Evolutionary conservation across 495 filamentous ascomycete species (phyloP).

Genomic region (Aspergillus sclerotioniger): DNA sequence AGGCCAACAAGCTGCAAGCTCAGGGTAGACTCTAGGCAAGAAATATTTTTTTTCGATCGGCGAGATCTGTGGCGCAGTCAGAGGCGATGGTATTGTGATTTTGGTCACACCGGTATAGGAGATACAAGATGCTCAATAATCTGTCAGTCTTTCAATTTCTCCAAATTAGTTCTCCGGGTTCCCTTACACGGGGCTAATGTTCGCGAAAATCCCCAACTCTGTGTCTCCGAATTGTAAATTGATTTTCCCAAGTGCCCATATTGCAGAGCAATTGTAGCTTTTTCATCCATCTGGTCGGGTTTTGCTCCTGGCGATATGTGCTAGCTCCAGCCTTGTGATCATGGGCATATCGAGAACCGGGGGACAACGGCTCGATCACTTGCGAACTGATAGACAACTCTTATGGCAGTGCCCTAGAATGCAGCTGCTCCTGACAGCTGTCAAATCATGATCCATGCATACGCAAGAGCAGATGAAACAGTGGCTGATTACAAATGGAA

Average conservation of each 20-base stretch:
- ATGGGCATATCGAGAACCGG: slow-evolving; percentile 37
- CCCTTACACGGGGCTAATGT: slow-evolving; percentile 29
- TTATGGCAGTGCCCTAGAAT: slow-evolving; percentile 8
- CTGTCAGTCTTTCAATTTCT: slow-evolving; percentile 15
- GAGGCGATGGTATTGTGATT: slow-evolving; percentile 27
- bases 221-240: slow-evolving; percentile 51
- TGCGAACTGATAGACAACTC: background rate
- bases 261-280: slow-evolving; percentile 50
- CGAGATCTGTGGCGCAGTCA: slow-evolving; percentile 15
- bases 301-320: slow-evolving; percentile 34
- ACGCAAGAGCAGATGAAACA: background rate
- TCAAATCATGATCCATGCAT: slow-evolving; percentile 26
- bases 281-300: slow-evolving; percentile 62
- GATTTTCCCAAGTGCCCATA: slow-evolving; percentile 66
- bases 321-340: slow-evolving; percentile 19
- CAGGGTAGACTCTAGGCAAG: slow-evolving; percentile 34
- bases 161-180: background rate
- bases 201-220: slow-evolving; percentile 56
- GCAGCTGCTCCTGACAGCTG: slow-evolving; percentile 14
- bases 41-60: slow-evolving; percentile 19
- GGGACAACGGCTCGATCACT: background rate
- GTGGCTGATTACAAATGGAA: background rate
- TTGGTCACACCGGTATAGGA: slow-evolving; percentile 36
- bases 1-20: slow-evolving; percentile 36
- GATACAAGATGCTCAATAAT: slow-evolving; percentile 25